phyloP scores from a whole-genome alignment of 306 rosid genomes.

The Ormosia semicastrata region DNA sequence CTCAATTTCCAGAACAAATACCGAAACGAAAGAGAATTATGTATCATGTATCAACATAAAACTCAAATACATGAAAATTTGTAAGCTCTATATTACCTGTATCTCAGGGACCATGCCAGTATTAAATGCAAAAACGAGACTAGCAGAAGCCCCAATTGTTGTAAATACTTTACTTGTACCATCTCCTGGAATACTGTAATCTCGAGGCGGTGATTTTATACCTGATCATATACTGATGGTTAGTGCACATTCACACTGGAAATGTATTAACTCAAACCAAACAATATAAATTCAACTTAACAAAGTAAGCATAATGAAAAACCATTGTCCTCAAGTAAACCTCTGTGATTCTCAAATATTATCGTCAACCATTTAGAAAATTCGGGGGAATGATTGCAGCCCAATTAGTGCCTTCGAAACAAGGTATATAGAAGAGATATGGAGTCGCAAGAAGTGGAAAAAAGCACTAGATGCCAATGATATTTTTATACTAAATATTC shows the following conservation, averaged over 20 bases:
- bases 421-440: too few relatives aligned
- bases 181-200: slow-evolving; percentile 59
- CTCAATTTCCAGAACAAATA: neutral
- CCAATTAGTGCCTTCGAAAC: too few relatives aligned
- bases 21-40: neutral
- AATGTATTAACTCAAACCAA: neutral
- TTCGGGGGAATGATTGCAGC: too few relatives aligned
- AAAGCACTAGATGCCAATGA: too few relatives aligned
- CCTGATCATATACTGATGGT: slow-evolving; percentile 44
- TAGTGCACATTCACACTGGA: neutral
- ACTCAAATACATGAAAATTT: neutral
- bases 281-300: neutral
- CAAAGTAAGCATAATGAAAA: neutral
- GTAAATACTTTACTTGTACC: slow-evolving; percentile 57
- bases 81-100: slow-evolving; percentile 54
- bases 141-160: slow-evolving; percentile 79
- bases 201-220: slow-evolving; percentile 61
- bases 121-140: slow-evolving; percentile 85
- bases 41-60: neutral
- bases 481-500: neutral
- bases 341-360: too few relatives aligned
- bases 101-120: slow-evolving; percentile 99
- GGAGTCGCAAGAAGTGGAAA: too few relatives aligned
- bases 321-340: too few relatives aligned
- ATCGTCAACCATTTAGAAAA: too few relatives aligned